Evolutionary conservation across 371 early-diverging fungal species (phyloP).

Genomic region (Mortierella sp.): DNA sequence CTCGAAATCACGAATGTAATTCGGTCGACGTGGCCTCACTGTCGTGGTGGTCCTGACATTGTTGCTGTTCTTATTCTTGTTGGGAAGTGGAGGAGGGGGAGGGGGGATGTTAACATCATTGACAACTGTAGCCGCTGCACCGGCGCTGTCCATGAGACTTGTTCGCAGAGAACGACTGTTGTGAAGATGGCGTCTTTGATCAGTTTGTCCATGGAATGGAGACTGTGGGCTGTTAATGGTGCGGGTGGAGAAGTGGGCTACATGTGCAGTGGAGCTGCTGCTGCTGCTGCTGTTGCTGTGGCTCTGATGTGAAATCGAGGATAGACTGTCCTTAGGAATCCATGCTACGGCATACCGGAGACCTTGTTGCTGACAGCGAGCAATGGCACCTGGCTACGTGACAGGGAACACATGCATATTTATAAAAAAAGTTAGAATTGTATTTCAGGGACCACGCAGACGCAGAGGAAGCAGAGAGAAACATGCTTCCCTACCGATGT

Average conservation of each 20-base stretch:
- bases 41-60: not conserved
- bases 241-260: constrained; percentile 5
- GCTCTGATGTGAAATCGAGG: not conserved
- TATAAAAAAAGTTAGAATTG: not conserved
- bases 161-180: no score
- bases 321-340: constrained; percentile 31
- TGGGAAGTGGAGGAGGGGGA: constrained; percentile 1
- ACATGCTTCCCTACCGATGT: constrained; percentile 11
- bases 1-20: constrained; percentile 47
- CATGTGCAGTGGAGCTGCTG: no score
- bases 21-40: constrained; percentile 33
- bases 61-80: not conserved
- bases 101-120: not conserved
- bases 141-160: not conserved
- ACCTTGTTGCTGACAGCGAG: constrained; percentile 47
- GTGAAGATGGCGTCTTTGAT: constrained; percentile 1
- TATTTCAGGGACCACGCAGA: not conserved
- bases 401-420: not conserved
- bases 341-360: constrained; percentile 33
- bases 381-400: constrained; percentile 27
- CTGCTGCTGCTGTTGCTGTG: no score
- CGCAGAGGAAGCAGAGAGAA: not conserved
- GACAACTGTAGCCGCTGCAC: constrained; percentile 7
- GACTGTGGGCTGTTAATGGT: constrained; percentile 3
- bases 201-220: not conserved